Base-by-base conservation (phyloP, 495 filamentous ascomycete species). In the Echria macrotheca region DNA sequence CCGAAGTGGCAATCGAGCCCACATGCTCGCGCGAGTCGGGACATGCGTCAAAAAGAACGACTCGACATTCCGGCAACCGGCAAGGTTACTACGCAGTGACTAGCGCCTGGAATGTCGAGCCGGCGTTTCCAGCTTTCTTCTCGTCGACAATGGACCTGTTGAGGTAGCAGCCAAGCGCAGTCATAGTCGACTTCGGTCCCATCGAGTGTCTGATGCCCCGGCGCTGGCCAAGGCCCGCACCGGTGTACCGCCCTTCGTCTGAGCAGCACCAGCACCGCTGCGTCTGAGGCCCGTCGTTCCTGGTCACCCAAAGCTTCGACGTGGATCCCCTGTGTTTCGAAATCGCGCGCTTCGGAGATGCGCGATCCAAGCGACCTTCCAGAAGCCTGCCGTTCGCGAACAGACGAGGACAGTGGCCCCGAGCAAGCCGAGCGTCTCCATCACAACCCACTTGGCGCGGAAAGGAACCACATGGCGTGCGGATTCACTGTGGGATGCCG, bases 301-400 rank as follows among this genome's bases (percentile, higher is more conserved):
- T n/a, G n/a, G n/a, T n/a, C 12, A 4, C 38, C 18, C 4, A 9
- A 22, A 41, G 21, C 22, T 41, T 41, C 38, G 38, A 24, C 18
- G 19, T 41, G 38, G 36, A 21, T 39, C 38, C 38, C 38, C 38
- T 41, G 38, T 24, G 38, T 23, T 24, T 23, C 21, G 38, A n/a
- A 41, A 17, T 41, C 38, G 38, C 24, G 19, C 19, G 11, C 17
- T 24, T 22, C 15, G 15, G 38, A 21, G 12, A 21, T 21, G 15
- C 22, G 19, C 38, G 38, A 41, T n/a, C 38, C 17, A 41, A n/a
- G 38, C 38, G 22, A 21, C 15, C 38, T 41, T 41, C 38, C 38
- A 41, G 38, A 41, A 41, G 38, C 19, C 21, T 41, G 5, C 38
- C 38, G 4, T 24, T 41, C 19, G 38, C 38, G 38, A 23, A 23